phyloP scores from a whole-genome alignment of 2,329 filamentous ascomycete genomes.

The Hypocreales sp. region DNA sequence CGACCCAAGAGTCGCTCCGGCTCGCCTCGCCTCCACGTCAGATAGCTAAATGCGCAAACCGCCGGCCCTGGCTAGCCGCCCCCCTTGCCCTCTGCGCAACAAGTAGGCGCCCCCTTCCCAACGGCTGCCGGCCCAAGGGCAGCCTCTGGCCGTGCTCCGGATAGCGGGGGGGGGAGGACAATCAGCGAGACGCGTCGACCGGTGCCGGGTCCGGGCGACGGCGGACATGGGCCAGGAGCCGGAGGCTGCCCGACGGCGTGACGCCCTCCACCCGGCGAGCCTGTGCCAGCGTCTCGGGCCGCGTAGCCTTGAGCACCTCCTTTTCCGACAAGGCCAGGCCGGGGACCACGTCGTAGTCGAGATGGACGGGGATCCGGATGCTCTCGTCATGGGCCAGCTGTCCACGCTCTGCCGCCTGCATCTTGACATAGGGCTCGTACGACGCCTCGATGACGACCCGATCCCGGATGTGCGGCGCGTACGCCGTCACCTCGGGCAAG shows the following conservation, averaged over 20 bases:
- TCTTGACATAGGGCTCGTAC: constrained; percentile 74
- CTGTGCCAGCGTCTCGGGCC: constrained; percentile 78
- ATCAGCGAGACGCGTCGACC: too few relatives aligned
- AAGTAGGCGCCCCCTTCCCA: too few relatives aligned
- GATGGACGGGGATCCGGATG: constrained; percentile 51
- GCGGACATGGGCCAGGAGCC: constrained; percentile 50
- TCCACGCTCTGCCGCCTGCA: constrained; percentile 51
- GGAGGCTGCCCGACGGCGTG: constrained; percentile 42
- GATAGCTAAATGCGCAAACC: too few relatives aligned
- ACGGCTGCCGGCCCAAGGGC: too few relatives aligned
- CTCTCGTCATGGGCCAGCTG: constrained; percentile 64
- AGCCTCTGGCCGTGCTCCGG: too few relatives aligned
- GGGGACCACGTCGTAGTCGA: constrained; percentile 60
- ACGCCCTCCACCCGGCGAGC: constrained; percentile 75
- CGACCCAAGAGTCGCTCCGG: too few relatives aligned
- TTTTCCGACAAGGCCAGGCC: constrained; percentile 73
- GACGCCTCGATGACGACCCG: constrained; percentile 68
- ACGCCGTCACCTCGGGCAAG: constrained; percentile 41
- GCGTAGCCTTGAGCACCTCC: constrained; percentile 49
- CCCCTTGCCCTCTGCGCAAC: too few relatives aligned
- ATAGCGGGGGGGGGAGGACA: too few relatives aligned
- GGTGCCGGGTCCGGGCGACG: too few relatives aligned
- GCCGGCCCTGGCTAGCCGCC: too few relatives aligned
- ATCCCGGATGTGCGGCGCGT: constrained; percentile 40
- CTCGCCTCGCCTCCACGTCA: too few relatives aligned